Evolutionary conservation across 2,329 filamentous ascomycete species (phyloP).

Genomic region (Aspergillus brasiliensis): DNA sequence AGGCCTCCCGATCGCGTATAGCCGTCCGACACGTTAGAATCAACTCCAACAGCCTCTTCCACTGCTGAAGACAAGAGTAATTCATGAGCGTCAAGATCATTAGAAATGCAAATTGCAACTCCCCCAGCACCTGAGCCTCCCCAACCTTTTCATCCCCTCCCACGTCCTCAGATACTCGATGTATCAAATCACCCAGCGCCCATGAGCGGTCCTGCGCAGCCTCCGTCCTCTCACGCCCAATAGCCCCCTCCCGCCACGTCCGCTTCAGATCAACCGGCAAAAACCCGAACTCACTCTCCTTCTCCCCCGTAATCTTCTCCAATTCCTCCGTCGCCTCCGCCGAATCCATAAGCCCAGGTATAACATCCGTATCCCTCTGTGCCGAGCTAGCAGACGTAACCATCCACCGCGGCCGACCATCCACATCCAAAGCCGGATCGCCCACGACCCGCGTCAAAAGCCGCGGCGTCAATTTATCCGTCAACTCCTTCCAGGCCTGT

Average conservation of each 20-base stretch:
- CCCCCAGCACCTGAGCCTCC: slow-evolving; percentile 53
- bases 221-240: slow-evolving; percentile 63
- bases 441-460: slow-evolving; percentile 56
- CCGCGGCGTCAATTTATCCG: slow-evolving; percentile 51
- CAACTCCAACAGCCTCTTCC: slow-evolving; percentile 61
- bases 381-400: slow-evolving; percentile 62
- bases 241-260: slow-evolving; percentile 64
- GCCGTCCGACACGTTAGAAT: slow-evolving; percentile 60
- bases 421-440: slow-evolving; percentile 34
- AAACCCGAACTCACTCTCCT: slow-evolving; percentile 55
- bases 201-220: slow-evolving; percentile 65
- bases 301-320: slow-evolving; percentile 31
- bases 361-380: slow-evolving; percentile 58
- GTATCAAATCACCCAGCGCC: slow-evolving; percentile 58
- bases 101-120: slow-evolving; percentile 64
- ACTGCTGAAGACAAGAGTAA: slow-evolving; percentile 67
- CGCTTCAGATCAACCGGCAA: slow-evolving; percentile 62
- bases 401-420: slow-evolving; percentile 53
- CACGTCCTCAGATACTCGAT: slow-evolving; percentile 36
- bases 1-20: slow-evolving; percentile 48
- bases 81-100: slow-evolving; percentile 67
- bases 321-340: slow-evolving; percentile 19
- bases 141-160: slow-evolving; percentile 20
- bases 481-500: slow-evolving; percentile 57
- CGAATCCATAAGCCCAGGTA: slow-evolving; percentile 56